phyloP scores from a whole-genome alignment of 2,329 filamentous ascomycete species.

The Neurospora sp. region DNA sequence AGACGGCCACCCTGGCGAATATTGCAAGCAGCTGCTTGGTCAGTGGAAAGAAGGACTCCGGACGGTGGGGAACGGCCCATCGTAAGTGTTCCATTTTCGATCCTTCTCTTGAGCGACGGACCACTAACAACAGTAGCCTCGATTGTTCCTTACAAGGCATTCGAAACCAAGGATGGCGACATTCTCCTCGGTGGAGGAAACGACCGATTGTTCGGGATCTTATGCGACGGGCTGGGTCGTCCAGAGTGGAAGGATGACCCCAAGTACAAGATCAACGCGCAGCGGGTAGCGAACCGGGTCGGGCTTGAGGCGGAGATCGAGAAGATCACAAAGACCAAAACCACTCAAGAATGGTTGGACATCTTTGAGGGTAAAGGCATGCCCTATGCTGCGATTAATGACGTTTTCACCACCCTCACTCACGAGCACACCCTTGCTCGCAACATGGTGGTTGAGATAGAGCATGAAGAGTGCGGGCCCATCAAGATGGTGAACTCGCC shows the following conservation, averaged over 20 bases:
- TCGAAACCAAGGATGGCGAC: conserved; percentile 61
- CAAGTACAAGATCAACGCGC: conserved; percentile 50
- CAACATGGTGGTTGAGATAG: conserved; percentile 80
- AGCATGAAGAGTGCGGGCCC: conserved; percentile 73
- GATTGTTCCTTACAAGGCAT: conserved; percentile 91
- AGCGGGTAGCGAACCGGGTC: conserved; percentile 59
- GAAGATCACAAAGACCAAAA: conserved; percentile 60
- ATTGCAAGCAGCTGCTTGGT: conserved; percentile 88
- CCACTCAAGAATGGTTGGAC: conserved; percentile 79
- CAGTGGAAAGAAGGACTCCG: conserved; percentile 76
- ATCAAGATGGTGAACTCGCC: conserved; percentile 90
- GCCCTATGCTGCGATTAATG: conserved; percentile 89
- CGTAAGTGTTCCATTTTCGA: conserved; percentile 42
- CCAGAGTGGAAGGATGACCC: conserved; percentile 51
- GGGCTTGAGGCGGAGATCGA: conserved; percentile 75
- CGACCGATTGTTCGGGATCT: conserved; percentile 54
- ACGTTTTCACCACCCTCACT: conserved; percentile 73
- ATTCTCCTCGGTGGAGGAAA: conserved; percentile 65
- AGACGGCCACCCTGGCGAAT: conserved; percentile 89
- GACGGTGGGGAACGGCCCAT: conserved; percentile 93
- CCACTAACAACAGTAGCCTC: conserved; percentile 49
- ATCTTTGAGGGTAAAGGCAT: conserved; percentile 83
- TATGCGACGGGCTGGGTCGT: conserved; percentile 49
- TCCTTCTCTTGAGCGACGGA: not conserved
- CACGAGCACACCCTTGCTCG: conserved; percentile 78